Evolutionary conservation across 176 grass and related monocot species (phyloP), one percentile per base, ranked within the genome.

Genomic region (Poa annua): DNA sequence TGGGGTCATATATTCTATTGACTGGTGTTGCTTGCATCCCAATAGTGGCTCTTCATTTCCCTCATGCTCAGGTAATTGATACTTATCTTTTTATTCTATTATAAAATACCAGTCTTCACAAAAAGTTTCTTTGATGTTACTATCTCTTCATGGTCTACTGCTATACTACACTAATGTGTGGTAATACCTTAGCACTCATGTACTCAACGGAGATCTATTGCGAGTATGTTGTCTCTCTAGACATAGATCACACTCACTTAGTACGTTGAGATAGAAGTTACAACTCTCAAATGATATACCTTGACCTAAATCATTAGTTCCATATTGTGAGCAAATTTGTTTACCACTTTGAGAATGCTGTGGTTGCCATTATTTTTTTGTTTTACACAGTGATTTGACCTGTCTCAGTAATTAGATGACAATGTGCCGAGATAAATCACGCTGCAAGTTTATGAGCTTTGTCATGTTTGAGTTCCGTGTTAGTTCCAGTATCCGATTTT

Each of bases 1-100:
- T 99, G 82, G 96, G 96, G 50, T 93, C 91, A 55, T 95, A 88
- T 82, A 92, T 96, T 90, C 81, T 99, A 11, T 83, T 99, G 67
- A 80, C 85, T 74, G 93, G 91, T 61, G 38, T 89, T 67, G 93
- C 93, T 83, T 99, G 93, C 71, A 90, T 96, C 70, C 93, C 96
- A 33, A 99, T 99, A 78, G 88, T 94, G 8, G 80, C 84, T 72
- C 81, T 99, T 41, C 96, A 99, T 84, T 96, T 99, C 69, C 83
- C 96, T 75, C 96, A 99, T 57, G 88, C 84, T 57, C 96, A 99
- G 95, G 95, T 98, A 88, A 26, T 77, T 67, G 26, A 20, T 76
- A 53, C 48, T 41, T 77, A 64, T 10, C n/a, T 71, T 21, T 75
- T 71, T 47, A 2, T 66, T 82, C 45, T 83, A 49, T 38, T 56